Percentiles rank a stretch among this genome's conserved stretches.
phyloP scores from a whole-genome alignment of 768 basidiomycete genomes.

The Termitomyces sp. region DNA sequence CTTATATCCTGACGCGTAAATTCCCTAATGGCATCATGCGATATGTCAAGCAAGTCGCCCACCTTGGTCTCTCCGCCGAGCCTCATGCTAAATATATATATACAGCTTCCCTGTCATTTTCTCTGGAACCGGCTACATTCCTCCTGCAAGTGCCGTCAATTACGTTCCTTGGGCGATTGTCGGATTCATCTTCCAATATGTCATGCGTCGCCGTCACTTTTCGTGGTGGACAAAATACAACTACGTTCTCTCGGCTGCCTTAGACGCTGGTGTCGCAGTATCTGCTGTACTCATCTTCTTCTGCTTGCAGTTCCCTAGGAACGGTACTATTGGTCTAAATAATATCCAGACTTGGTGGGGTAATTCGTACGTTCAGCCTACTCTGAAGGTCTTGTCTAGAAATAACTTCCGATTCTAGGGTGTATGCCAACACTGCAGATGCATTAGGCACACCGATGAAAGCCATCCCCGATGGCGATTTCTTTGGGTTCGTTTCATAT shows the following conservation, averaged over 20 bases:
- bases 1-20: slow-evolving; percentile 48
- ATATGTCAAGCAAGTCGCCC: slow-evolving; percentile 53
- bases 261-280: slow-evolving; percentile 67
- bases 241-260: slow-evolving; percentile 66
- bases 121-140: slow-evolving; percentile 54
- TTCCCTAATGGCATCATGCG: slow-evolving; percentile 61
- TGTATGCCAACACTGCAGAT: slow-evolving; percentile 38
- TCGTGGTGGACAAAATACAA: slow-evolving; percentile 70
- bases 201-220: slow-evolving; percentile 54
- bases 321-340: slow-evolving; percentile 52
- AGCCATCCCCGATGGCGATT: slow-evolving; percentile 22
- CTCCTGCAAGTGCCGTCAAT: slow-evolving; percentile 64
- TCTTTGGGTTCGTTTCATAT: slow-evolving; percentile 25
- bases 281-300: slow-evolving; percentile 35
- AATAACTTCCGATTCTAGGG: slow-evolving; percentile 17
- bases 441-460: slow-evolving; percentile 30
- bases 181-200: slow-evolving; percentile 62
- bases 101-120: slow-evolving; percentile 52
- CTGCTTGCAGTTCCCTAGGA: slow-evolving; percentile 54
- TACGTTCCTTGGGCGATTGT: slow-evolving; percentile 64
- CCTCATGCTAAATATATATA: neutral
- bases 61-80: no score
- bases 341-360: slow-evolving; percentile 69
- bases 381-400: neutral
- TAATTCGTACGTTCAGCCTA: slow-evolving; percentile 39